A percentile compares a stretch with the other conserved stretches of the same genome.
These are phyloP conservation scores for Haplosporangium gracile DNA, from an alignment of 192 early-diverging fungal species.

Conservation along the genomic window DNA sequence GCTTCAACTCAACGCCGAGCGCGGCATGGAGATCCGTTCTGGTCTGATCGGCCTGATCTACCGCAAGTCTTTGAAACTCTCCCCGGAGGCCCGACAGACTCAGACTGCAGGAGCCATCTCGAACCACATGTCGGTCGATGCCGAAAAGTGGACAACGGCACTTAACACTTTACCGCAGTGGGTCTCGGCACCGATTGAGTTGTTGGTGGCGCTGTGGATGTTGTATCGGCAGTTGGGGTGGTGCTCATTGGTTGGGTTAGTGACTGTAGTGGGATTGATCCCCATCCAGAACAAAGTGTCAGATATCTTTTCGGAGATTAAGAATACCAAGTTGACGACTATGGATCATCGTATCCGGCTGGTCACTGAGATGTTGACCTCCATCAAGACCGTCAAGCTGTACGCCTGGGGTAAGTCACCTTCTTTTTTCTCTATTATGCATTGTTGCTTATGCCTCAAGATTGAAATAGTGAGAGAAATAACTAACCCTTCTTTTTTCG, in stretches of 20 bases:
- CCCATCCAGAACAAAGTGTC: conserved; percentile 33
- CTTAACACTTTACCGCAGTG: conserved; percentile 40
- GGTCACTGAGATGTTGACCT: conserved; percentile 38
- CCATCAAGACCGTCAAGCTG: conserved; percentile 39
- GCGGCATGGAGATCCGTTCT: conserved; percentile 47
- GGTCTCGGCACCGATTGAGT: conserved; percentile 60
- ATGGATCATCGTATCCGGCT: conserved; percentile 50
- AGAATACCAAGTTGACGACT: conserved; percentile 22
- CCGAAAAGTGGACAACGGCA: conserved; percentile 66
- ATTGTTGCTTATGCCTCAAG: not conserved
- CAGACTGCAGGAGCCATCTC: conserved; percentile 43
- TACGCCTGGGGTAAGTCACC: conserved; percentile 49
- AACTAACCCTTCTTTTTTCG: not conserved
- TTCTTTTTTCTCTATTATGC: not conserved
- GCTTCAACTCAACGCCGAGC: conserved; percentile 31
- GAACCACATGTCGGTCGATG: conserved; percentile 77
- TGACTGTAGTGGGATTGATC: conserved; percentile 26
- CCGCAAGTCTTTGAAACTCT: conserved; percentile 82
- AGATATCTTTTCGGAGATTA: conserved; percentile 25
- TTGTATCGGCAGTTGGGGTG: conserved; percentile 41
- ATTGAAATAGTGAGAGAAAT: not conserved
- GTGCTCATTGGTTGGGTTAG: conserved; percentile 28
- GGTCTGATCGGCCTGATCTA: conserved; percentile 71
- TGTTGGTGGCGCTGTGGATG: conserved; percentile 38
- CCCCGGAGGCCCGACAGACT: conserved; percentile 58